Base-by-base conservation (phyloP, 2,329 filamentous ascomycete species). In the Colletotrichum melonis region DNA sequence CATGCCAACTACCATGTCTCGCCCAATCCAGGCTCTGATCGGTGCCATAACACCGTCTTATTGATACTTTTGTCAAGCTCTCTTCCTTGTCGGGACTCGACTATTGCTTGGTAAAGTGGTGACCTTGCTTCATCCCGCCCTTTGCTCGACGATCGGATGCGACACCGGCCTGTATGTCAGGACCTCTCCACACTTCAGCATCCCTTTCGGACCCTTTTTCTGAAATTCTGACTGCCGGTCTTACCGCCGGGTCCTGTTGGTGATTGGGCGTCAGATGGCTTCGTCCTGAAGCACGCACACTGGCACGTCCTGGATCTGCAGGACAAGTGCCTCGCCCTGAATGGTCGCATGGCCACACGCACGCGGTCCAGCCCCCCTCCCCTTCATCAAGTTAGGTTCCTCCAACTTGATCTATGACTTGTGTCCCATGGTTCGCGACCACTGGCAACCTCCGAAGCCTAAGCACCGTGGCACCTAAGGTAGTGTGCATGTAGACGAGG, bases 241-340 rank as follows among this genome's bases (percentile, higher is more conserved):
- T 38, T 60, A 56, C 70, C 67, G 67, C 70, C 32, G 56, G 22
- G 56, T 49, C 56, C 14, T 55, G 14, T 22, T 24, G 24, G 19
- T 73, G 70, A 73, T 73, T 73, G 70, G 70, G 60, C 70, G 55
- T 65, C 46, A 7, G 60, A 57, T 57, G 60, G 59, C 70, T 49
- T 70, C 28, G 46, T 24, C 26, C 16, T 46, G 56, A 59, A 46
- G 60, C 70, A 70, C 56, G 60, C 59, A 67, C 67, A 60, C 67
- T 66, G 67, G 70, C 69, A 72, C 59, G 56, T 65, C 62, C 67
- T 59, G 11, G 70, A 66, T 57, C 60, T 65, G 70, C 70, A 62
- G 60, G 35, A 63, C 46, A 62, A 62, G 70, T 70, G 67, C 70
- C 16, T 70, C 70, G 60, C 32, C 46, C 60, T 70, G 70, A 49